Percentiles rank a stretch among this genome's conserved stretches.
Evolutionary conservation across 2,329 filamentous ascomycete genomes (phyloP).

Genomic region (Beauveria varroae): DNA sequence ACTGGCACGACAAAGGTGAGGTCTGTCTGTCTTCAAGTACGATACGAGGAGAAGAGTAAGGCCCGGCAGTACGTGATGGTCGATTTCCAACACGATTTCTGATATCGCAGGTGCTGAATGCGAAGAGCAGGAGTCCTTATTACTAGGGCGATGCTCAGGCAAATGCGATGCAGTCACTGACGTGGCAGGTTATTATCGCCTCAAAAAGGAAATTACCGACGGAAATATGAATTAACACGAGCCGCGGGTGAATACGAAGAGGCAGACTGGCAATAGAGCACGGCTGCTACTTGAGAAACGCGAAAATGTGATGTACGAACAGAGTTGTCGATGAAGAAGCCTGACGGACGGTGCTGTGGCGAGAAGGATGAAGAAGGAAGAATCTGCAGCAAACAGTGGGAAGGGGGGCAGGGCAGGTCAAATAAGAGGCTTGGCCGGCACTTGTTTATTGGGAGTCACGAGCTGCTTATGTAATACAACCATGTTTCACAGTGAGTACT

Average conservation of each 20-base stretch:
- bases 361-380: not conserved
- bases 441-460: not conserved
- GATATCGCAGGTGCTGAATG: not conserved
- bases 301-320: constrained; percentile 3
- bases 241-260: constrained; percentile 8
- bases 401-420: not conserved
- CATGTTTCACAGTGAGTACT: not conserved
- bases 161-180: constrained; percentile 6
- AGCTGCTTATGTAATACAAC: not conserved
- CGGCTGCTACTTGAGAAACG: constrained; percentile 4
- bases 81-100: not conserved
- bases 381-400: not conserved
- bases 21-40: constrained; percentile 7
- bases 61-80: constrained; percentile 3
- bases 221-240: not conserved
- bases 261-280: not conserved
- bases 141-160: constrained; percentile 1
- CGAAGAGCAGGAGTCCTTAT: constrained; percentile 3
- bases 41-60: constrained; percentile 6
- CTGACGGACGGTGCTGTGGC: not conserved
- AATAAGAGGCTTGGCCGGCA: not conserved
- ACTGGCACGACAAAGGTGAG: constrained; percentile 5
- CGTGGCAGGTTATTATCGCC: constrained; percentile 6
- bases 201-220: not conserved
- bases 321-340: not conserved